Evolutionary conservation across 2,329 filamentous ascomycete species (phyloP).

Genomic region (Aspergillus intermedius): DNA sequence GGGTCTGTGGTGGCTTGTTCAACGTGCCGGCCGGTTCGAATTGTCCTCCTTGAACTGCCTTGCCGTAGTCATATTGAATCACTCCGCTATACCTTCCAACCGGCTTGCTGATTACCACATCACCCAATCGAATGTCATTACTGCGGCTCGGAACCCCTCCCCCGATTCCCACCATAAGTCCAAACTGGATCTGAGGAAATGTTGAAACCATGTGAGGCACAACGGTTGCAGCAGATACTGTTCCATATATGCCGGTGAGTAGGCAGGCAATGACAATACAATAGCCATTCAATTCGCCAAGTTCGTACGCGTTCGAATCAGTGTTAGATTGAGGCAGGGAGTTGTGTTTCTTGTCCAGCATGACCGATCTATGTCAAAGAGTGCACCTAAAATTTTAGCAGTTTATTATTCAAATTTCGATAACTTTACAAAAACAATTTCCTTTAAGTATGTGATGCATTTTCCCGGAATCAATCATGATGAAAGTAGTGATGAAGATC

Average conservation of each 20-base stretch:
- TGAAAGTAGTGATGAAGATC: too few relatives aligned
- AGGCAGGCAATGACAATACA: conserved; percentile 11
- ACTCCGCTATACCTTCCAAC: conserved; percentile 5
- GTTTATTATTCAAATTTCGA: too few relatives aligned
- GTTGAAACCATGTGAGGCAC: conserved; percentile 6
- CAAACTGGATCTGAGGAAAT: conserved; percentile 13
- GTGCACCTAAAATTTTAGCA: too few relatives aligned
- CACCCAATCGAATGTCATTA: conserved; percentile 17
- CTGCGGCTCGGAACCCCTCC: conserved; percentile 10
- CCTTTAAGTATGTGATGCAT: too few relatives aligned
- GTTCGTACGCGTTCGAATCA: conserved; percentile 7
- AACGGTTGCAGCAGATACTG: conserved; percentile 6
- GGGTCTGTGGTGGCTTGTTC: background rate
- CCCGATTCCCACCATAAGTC: conserved; percentile 16
- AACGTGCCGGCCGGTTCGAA: conserved; percentile 6
- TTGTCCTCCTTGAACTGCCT: conserved; percentile 4
- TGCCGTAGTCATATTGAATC: conserved; percentile 19
- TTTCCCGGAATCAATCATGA: too few relatives aligned
- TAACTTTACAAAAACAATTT: too few relatives aligned
- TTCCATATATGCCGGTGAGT: conserved; percentile 3
- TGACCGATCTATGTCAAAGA: background rate
- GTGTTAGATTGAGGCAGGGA: background rate
- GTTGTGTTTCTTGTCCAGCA: background rate
- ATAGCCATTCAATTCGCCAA: conserved; percentile 8
- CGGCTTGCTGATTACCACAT: conserved; percentile 18